Base-by-base conservation (phyloP, 2,329 filamentous ascomycete species). In the Hymenoscyphus infarciens region DNA sequence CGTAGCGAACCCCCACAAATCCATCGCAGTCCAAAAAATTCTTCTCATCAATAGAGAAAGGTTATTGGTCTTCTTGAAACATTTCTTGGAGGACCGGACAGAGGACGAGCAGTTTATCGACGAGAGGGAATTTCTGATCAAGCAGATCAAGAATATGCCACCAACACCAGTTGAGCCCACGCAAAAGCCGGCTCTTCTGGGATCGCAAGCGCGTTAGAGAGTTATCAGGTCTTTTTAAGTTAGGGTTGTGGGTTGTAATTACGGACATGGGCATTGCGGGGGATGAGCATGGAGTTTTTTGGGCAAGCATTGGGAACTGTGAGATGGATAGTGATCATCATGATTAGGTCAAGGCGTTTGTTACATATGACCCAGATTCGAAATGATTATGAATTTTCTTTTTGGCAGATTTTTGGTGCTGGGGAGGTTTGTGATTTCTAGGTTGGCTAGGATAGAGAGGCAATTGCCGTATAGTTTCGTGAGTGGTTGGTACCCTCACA, bases 61-160 rank as follows among this genome's bases (percentile, higher is more conserved):
- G 71, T 82, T 99, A 19, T 80, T 99, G 58, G 88, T 86, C 65
- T 99, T 99, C 76, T 78, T 99, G 59, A 91, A 92, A 7, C 89
- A 90, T 66, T 99, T 99, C 74, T 82, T 99, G 38, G 93, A 97
- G 73, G 95, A 98, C 73, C 85, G 95, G 61, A 97, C 91, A 35
- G 95, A 99, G 69, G 95, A 99, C 74, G 95, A 98, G 76, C 95
- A 99, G 77, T 99, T 99, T 75, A 95, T 93, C 68, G 95, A 99
- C 74, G 95, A 99, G 81, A 91, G 96, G 74, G 94, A 95, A 70
- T 99, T 98, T 74, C 80, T 99, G 72, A 93, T 99, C 72, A 94
- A 96, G 77, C 93, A 97, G 77, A 98, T 99, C 72, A 82, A 82
- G 69, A 87, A 85, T 68, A 85, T 88, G 83, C 84, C 86, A 3